Base-by-base conservation (phyloP, 2,329 filamentous ascomycete genomes). In the Mycosphaerelloides madeirae region DNA sequence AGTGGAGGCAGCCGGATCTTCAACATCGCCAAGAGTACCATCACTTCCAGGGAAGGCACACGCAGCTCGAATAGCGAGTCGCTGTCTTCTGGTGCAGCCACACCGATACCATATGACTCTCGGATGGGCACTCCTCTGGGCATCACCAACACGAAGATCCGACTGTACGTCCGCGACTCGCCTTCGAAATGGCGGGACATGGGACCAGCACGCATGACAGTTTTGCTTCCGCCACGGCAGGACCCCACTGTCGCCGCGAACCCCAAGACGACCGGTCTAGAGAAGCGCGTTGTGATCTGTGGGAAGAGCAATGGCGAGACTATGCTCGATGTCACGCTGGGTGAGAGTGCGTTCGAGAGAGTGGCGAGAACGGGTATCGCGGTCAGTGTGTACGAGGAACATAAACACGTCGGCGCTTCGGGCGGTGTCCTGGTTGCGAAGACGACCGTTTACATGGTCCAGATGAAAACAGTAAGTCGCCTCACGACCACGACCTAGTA, bases 151-250 rank as follows among this genome's bases (percentile, higher is more conserved):
- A 81, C 91, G 40, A 90, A 90, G 56, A 87, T 96, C 56, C 78
- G 89, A 29, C 78, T 97, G 11, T 95, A 97, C 64, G 75, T 87
- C 38, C 82, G 91, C 38, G 84, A 89, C 48, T 73, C 72, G 8
- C 74, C 79, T 1, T 81, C 81, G 38, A 91, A 91, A 63, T 98
- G 93, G 93, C 83, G 88, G 49, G 90, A 97, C 63, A 82, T 90
- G 71, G 91, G 93, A 53, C 83, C 87, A 56, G 94, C 89, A 48
- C 76, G 81, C 29, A 71, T 98, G 48, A 87, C 85, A 13, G 88
- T 98, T 58, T 81, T 89, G 63, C 79, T 81, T 14, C 85, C 87
- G n/a, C 83, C 75, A 40, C 63, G 66, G 14, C 45, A 61, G 37
- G 50, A 61, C 54, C 35, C 63, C 31, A 42, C 52, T 29, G 38